Evolutionary conservation across 192 early-diverging fungal species (phyloP).

Genomic region (Coemansia sp.): DNA sequence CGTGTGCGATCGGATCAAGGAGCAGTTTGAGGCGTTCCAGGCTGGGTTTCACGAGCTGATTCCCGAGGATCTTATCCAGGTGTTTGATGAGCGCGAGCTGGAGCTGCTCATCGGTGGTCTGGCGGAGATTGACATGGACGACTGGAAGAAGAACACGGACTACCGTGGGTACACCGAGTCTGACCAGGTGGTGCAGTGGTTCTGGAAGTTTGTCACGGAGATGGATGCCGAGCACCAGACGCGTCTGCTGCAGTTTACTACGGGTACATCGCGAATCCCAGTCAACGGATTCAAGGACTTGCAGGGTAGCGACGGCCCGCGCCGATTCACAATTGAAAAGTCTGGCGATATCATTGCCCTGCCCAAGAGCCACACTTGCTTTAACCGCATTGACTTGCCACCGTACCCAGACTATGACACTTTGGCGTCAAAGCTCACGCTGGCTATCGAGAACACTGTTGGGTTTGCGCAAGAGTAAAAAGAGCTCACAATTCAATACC

Average conservation of each 20-base stretch:
- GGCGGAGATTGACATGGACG: conserved; percentile 93
- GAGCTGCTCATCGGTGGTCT: conserved; percentile 97
- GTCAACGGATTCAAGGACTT: conserved; percentile 99
- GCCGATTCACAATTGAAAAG: conserved; percentile 95
- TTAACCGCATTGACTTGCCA: conserved; percentile 97
- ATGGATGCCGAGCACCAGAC: conserved; percentile 95
- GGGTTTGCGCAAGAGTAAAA: conserved; percentile 88
- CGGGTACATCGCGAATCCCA: conserved; percentile 95
- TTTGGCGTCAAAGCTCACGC: conserved; percentile 73
- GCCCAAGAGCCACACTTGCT: conserved; percentile 96
- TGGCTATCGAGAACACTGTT: conserved; percentile 95
- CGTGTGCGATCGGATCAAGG: conserved; percentile 86
- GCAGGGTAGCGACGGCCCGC: conserved; percentile 94
- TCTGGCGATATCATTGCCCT: conserved; percentile 79
- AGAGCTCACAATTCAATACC: neutral
- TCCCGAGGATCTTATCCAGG: conserved; percentile 90
- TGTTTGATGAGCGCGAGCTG: conserved; percentile 97
- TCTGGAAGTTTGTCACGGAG: conserved; percentile 88
- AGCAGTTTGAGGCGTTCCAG: conserved; percentile 94
- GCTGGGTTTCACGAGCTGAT: conserved; percentile 95
- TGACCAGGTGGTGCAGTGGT: conserved; percentile 93
- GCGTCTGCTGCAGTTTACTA: conserved; percentile 94
- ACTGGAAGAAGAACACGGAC: conserved; percentile 99
- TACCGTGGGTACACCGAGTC: conserved; percentile 97
- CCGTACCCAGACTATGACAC: conserved; percentile 83